Evolutionary conservation across 345 rosid species (phyloP), one percentile per base, ranked within the genome.

Genomic region (Trapa incisa): DNA sequence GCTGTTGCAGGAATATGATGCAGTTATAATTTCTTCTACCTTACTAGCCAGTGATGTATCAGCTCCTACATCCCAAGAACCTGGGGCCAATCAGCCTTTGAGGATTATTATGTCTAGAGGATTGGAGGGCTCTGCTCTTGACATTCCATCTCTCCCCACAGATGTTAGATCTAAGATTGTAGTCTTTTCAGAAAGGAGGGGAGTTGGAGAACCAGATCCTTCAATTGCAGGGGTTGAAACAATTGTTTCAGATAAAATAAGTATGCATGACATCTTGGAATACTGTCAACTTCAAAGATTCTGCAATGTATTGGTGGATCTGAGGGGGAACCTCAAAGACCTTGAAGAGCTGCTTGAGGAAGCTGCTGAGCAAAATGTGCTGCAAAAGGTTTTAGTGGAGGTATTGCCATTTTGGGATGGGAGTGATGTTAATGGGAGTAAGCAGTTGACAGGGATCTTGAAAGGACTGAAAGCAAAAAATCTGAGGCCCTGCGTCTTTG

Each of bases 1-100:
- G 73, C 68, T 93, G 72, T 78, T 86, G 63, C 92, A 84, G 67
- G 88, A 94, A 76, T 84, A 86, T n/a, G 86, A 93, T 68, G 95
- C 80, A 16, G 38, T 90, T 14, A 74, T 93, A 65, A 65, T 83
- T 68, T 86, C 92, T 65, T 58, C 69, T 1, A 66, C 87, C 36
- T 79, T 86, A 29, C 75, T 83, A 17, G 17, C 65, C 63, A 76
- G 75, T 70, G 64, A 74, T 17, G 75, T 70, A 50, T 65, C 84
- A 0, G 52, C 73, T 70, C 82, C 84, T 43, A 43, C 66, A 2
- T 87, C 96, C 7, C 83, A 73, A 72, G 88, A 93, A 77, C 80
- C 86, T 11, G 80, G 79, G 67, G 87, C 84, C 11, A 79, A 72
- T 62, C 92, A 90, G 75, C 91, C 96, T 64, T 77, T 84, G 15